Evolutionary conservation across 768 basidiomycete genomes (phyloP), one percentile per base, ranked within the genome.

Genomic region (Lactarius trivialis): DNA sequence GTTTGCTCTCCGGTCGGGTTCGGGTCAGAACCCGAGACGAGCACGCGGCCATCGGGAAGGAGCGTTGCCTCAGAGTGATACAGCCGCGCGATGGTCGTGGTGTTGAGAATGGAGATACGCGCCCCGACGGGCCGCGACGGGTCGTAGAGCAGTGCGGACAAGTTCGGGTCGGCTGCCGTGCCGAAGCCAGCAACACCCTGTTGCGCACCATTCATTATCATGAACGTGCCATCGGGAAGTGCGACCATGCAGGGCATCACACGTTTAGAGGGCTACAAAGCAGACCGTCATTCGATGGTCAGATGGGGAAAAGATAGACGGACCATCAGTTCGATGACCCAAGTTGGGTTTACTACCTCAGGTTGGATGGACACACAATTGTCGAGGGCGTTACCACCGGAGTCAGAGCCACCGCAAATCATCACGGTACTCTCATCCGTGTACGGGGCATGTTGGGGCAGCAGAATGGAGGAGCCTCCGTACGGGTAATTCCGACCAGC

Each of bases 261-360:
- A 61, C 90, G 84, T 64, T 77, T 78, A 0, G 83, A 85, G 6
- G 86, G 86, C 86, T 88, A 60, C 1, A 60, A 36, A 51, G 50
- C 0, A 12, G 37, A 9, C 0, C 11, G 48, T 30, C 49, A 32
- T 51, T 37, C 11, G 41, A 39, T 7, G 34, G 45, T 12, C 26
- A 52, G 26, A 51, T 1, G 24, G 30, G 21, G 1, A 14, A 28
- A 15, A 19, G 30, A 21, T 5, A 19, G 2, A 72, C 83, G 50
- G 41, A 89, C 89, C 90, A 91, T 91, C 50, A 90, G 82, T 70
- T 92, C 90, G 9, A 91, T 39, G 0, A 77, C 78, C 90, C 90
- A 92, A 0, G 79, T 79, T 1, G 88, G 71, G 55, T 85, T 84
- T 1, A 68, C 43, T 0, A 68, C 81, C 69, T 92, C 90, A 0